Percentiles rank a stretch among this genome's conserved stretches.
Evolutionary conservation across 1,284 basidiomycete genomes (phyloP).

Genomic region (Ceratobasidium sp.): DNA sequence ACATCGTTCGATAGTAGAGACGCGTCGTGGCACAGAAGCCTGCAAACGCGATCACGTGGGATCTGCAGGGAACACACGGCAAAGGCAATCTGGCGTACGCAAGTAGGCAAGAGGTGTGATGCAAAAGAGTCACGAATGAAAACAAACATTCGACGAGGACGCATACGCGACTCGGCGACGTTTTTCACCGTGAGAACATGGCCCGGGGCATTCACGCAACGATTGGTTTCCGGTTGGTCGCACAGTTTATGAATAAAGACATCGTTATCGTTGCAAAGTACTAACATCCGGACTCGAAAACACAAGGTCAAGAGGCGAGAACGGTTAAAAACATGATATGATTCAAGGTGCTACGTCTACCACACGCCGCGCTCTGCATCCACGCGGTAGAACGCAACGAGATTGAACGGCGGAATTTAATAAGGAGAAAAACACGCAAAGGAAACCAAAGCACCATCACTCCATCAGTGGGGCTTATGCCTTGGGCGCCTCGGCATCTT

Average conservation of each 20-base stretch:
- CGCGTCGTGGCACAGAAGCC: too few species aligned
- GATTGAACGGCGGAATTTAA: slow-evolving; percentile 28
- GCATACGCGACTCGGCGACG: too few species aligned
- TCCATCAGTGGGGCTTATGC: background rate
- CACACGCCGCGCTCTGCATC: slow-evolving; percentile 37
- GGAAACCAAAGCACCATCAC: background rate
- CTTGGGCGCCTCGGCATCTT: slow-evolving; percentile 23
- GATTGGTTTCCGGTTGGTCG: background rate
- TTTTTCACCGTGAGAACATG: too few species aligned
- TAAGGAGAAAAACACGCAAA: background rate
- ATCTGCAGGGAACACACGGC: too few species aligned
- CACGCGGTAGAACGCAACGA: slow-evolving; percentile 35
- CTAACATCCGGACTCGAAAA: slow-evolving; percentile 36
- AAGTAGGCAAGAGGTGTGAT: too few species aligned
- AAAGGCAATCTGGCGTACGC: too few species aligned
- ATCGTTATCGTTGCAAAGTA: slow-evolving; percentile 27
- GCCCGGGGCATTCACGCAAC: too few species aligned
- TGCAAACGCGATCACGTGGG: too few species aligned
- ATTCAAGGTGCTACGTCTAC: slow-evolving; percentile 22
- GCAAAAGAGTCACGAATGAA: too few species aligned
- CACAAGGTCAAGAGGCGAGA: slow-evolving; percentile 2
- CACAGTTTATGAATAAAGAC: slow-evolving; percentile 13
- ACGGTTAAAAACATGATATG: slow-evolving; percentile 6
- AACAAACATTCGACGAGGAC: too few species aligned
- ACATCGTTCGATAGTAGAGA: too few species aligned